Percentiles rank a stretch among this genome's conserved stretches.
These are phyloP conservation scores for Coniferiporia weirii DNA, from an alignment of 1,284 basidiomycete species.

Conservation along the genomic window DNA sequence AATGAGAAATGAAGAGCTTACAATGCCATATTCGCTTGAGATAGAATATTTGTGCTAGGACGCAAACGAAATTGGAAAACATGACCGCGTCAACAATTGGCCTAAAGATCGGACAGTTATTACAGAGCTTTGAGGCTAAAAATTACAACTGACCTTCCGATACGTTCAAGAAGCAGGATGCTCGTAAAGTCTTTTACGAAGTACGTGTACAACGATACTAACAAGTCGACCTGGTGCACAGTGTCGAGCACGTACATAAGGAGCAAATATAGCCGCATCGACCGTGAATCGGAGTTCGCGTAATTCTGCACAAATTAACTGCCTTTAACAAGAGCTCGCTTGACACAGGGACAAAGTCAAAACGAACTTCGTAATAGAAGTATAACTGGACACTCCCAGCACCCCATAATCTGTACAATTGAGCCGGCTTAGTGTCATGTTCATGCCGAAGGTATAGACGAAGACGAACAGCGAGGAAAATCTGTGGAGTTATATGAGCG, in stretches of 20 bases:
- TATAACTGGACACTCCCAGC: not conserved
- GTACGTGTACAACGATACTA: not conserved
- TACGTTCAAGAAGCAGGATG: not conserved
- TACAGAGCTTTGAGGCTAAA: not conserved
- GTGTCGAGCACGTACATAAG: not conserved
- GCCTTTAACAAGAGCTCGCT: not conserved
- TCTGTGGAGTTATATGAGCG: not conserved
- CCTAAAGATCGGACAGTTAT: not conserved
- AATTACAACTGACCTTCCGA: not conserved
- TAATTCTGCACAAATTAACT: not conserved
- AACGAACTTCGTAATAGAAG: not conserved
- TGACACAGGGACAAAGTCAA: not conserved
- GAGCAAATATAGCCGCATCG: not conserved
- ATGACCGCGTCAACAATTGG: not conserved
- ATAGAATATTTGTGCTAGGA: not conserved
- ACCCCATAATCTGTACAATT: not conserved
- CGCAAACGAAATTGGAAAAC: not conserved
- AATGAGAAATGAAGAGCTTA: not conserved
- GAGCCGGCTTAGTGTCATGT: not conserved
- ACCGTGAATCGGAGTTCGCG: not conserved
- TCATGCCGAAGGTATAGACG: not conserved
- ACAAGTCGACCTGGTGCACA: not conserved
- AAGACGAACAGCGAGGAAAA: not conserved
- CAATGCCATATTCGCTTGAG: not conserved
- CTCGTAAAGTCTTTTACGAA: not conserved